These are phyloP conservation scores for Lepraria neglecta DNA, from an alignment of 495 filamentous ascomycete species.

Conservation along the genomic window DNA sequence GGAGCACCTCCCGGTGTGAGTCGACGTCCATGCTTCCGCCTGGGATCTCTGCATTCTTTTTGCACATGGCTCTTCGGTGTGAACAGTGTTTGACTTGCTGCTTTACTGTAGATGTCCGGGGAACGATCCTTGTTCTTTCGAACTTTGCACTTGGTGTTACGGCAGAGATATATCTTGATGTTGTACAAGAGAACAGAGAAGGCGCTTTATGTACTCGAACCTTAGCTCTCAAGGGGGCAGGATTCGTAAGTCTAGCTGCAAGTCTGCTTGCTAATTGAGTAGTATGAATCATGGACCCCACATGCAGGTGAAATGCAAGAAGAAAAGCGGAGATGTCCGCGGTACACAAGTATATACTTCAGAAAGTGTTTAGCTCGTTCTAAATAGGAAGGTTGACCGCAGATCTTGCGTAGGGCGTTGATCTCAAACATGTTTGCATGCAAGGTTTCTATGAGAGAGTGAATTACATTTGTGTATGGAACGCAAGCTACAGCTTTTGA, in stretches of 20 bases:
- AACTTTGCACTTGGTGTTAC: background rate
- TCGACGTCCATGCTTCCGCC: conserved; percentile 40
- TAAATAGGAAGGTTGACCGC: conserved; percentile 3
- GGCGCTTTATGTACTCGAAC: background rate
- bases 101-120: background rate
- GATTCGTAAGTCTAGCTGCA: conserved; percentile 15
- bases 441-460: too few relatives aligned
- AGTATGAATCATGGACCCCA: conserved; percentile 20
- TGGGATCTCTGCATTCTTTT: conserved; percentile 29
- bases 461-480: too few relatives aligned
- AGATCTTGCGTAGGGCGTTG: background rate
- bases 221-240: background rate
- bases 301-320: background rate
- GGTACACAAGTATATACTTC: background rate
- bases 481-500: too few relatives aligned
- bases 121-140: background rate
- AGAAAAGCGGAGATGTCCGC: background rate
- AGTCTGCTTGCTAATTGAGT: conserved; percentile 14
- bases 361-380: background rate
- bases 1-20: conserved; percentile 56
- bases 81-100: conserved; percentile 35
- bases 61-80: conserved; percentile 39
- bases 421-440: background rate
- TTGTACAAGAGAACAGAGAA: background rate
- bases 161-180: background rate